Evolutionary conservation across 768 basidiomycete species (phyloP), one percentile per base, ranked within the genome.

Genomic region (Leccinum pellstonianum): DNA sequence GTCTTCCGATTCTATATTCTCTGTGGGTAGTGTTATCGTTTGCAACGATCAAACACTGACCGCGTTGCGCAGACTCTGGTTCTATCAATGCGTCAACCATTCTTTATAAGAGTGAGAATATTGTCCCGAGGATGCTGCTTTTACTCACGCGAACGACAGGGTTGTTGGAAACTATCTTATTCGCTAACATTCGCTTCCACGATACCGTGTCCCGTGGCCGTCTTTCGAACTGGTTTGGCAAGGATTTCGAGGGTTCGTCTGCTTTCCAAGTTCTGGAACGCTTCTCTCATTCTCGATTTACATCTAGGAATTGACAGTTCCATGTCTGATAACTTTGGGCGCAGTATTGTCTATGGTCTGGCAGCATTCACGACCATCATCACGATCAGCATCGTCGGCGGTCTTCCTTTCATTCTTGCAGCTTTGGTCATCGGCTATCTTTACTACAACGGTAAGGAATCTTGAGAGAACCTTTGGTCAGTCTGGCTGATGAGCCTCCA

Each of bases 101-200:
- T 17, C 78, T 95, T 14, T 93, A 96, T 75, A 79, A 90, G 69
- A 77, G 87, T 87, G 61, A 33, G 62, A 33, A 58, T n/a, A 23
- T 54, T 21, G 5, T 27, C 12, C 8, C 19, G 6, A 5, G 2
- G 2, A 43, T 57, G 27, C 19, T n/a, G 23, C 15, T 27, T 25
- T 48, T 57, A 52, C 68, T 75, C 41, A 72, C 17, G 3, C 4
- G 15, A 37, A 41, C 27, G 11, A 50, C 25, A 65, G 84, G 79
- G 37, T 79, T 95, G 41, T 76, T 95, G 27, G 89, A 95, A 68
- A 73, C 86, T 1, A 87, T 96, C 3, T 77, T 97, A 1, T 95
- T 95, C 67, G 91, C 94, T 8, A 85, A 92, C 50, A 87, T 96
- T 58, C 84, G 94, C 46, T 96, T 97, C 80, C 95, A 96, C 65